phyloP scores from a whole-genome alignment of 352 stramenopile genomes.

The Phytophthora fragariae region DNA sequence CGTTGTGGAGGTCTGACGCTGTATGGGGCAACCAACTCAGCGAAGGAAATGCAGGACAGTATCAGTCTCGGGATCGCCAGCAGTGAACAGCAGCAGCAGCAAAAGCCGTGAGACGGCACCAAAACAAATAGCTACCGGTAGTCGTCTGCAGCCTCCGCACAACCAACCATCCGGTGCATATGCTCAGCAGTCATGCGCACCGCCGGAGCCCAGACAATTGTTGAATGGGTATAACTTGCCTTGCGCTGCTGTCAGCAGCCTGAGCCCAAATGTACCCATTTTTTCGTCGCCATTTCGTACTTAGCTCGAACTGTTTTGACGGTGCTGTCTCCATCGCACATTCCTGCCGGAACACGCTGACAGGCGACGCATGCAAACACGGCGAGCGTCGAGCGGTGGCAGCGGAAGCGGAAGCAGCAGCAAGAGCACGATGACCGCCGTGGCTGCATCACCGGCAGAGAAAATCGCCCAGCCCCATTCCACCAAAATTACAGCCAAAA shows the following conservation, averaged over 20 bases:
- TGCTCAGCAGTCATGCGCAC: background rate
- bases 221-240: conserved; percentile 16
- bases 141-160: background rate
- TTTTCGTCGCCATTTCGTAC: conserved; percentile 29
- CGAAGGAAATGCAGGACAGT: conserved; percentile 53
- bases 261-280: conserved; percentile 6
- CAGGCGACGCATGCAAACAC: conserved; percentile 30
- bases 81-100: conserved; percentile 4
- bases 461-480: conserved; percentile 1
- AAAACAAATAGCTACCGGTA: background rate
- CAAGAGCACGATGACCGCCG: conserved; percentile 8
- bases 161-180: background rate
- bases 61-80: conserved; percentile 49
- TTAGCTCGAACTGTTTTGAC: conserved; percentile 19
- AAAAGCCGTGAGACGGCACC: background rate
- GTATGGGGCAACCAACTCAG: conserved; percentile 15
- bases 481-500: conserved; percentile 15
- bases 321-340: conserved; percentile 16
- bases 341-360: conserved; percentile 20
- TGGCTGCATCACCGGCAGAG: conserved; percentile 10
- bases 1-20: conserved; percentile 9
- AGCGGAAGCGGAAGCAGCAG: background rate
- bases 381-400: conserved; percentile 4
- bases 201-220: conserved; percentile 18
- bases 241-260: too few species aligned